Conservation (phyloP, 352 stramenopile genomes). For the Hyaloperonospora brassicae region DNA sequence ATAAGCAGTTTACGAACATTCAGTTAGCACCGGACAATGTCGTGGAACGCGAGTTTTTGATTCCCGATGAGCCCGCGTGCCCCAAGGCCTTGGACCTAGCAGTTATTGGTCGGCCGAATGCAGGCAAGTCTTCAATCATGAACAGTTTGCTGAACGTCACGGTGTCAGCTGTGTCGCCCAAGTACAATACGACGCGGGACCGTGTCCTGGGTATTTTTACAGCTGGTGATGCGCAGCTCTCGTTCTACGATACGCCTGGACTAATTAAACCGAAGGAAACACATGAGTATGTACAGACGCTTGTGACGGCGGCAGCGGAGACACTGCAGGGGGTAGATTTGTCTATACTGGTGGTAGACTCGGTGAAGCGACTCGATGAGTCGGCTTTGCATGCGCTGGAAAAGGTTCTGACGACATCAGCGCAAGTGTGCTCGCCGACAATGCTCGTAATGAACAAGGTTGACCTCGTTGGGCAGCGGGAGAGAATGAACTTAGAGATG, state of each 20-base stretch:
- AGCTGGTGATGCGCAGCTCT: constrained; percentile 61
- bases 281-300: constrained; percentile 71
- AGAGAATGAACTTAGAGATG: constrained; percentile 47
- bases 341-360: constrained; percentile 79
- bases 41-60: constrained; percentile 59
- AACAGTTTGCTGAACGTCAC: constrained; percentile 73
- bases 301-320: constrained; percentile 71
- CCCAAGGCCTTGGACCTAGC: constrained; percentile 65
- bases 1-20: constrained; percentile 72
- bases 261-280: constrained; percentile 84
- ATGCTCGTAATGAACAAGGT: constrained; percentile 87
- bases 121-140: constrained; percentile 83
- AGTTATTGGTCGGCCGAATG: constrained; percentile 81
- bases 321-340: constrained; percentile 78
- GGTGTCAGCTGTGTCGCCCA: constrained; percentile 78
- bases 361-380: constrained; percentile 77
- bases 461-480: constrained; percentile 48
- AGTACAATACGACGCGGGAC: constrained; percentile 85
- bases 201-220: constrained; percentile 74
- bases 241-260: constrained; percentile 82
- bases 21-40: constrained; percentile 51
- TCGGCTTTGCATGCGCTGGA: constrained; percentile 64
- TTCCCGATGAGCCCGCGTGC: constrained; percentile 62
- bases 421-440: constrained; percentile 61
- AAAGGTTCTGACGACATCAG: constrained; percentile 73